Percentiles rank a stretch among this genome's conserved stretches.
These are phyloP conservation scores for Suhomyces canberraensis DNA, from an alignment of 805 yeast genomes.

Conservation along the genomic window DNA sequence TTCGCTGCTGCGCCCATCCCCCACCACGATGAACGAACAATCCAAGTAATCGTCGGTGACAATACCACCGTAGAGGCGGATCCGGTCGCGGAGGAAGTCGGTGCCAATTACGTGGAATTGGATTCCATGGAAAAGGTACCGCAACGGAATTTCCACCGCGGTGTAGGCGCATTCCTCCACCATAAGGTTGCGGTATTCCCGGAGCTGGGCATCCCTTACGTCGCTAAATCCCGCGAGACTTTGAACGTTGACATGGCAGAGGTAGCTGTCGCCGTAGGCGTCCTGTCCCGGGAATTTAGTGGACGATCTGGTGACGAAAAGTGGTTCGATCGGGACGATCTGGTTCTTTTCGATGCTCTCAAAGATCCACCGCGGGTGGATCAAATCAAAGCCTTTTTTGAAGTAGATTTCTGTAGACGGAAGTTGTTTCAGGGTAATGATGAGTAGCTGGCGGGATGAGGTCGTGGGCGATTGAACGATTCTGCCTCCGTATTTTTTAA, in stretches of 20 bases:
- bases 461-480: conserved; percentile 22
- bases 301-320: conserved; percentile 38
- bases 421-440: conserved; percentile 24
- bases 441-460: conserved; percentile 11
- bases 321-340: conserved; percentile 58
- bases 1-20: conserved; percentile 4
- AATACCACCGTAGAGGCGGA: conserved; percentile 45
- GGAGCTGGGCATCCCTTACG: neutral
- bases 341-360: conserved; percentile 51
- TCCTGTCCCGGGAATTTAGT: conserved; percentile 39
- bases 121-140: conserved; percentile 35
- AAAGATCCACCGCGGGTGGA: conserved; percentile 68
- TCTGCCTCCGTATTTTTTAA: conserved; percentile 51
- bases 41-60: conserved; percentile 18
- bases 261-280: conserved; percentile 59
- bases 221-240: neutral
- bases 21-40: conserved; percentile 41
- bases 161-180: neutral
- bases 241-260: conserved; percentile 22
- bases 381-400: conserved; percentile 51
- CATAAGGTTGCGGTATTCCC: too few relatives aligned
- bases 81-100: conserved; percentile 22
- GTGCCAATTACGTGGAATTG: conserved; percentile 27
- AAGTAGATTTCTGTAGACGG: conserved; percentile 27
- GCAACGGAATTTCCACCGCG: conserved; percentile 16